Evolutionary conservation across 2,329 filamentous ascomycete genomes (phyloP).

Genomic region (Alternaria infectoria): DNA sequence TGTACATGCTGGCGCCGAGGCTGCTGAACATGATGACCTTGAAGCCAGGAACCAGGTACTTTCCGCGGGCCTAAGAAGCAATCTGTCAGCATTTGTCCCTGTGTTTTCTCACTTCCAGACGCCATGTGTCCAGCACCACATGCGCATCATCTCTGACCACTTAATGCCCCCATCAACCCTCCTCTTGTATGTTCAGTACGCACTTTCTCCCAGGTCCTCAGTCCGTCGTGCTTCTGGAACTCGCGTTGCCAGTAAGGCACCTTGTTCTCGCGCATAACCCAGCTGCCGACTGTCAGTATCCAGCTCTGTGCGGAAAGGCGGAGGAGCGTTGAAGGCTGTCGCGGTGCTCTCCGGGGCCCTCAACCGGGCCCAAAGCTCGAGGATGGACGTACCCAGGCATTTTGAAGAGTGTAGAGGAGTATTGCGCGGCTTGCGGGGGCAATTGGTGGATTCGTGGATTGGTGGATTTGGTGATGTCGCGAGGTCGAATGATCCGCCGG

Average conservation of each 20-base stretch:
- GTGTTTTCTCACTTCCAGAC: not conserved
- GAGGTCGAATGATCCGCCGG: conserved; percentile 38
- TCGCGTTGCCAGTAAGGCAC: conserved; percentile 76
- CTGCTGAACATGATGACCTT: conserved; percentile 68
- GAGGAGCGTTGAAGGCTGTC: conserved; percentile 13
- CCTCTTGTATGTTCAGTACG: conserved; percentile 45
- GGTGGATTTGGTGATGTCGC: conserved; percentile 33
- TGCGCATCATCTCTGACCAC: not conserved
- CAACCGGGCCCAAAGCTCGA: conserved; percentile 17
- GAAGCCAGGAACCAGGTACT: conserved; percentile 71
- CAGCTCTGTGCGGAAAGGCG: conserved; percentile 19
- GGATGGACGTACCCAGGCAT: conserved; percentile 51
- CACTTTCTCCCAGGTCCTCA: conserved; percentile 81
- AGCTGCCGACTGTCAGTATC: conserved; percentile 44
- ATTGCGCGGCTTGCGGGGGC: conserved; percentile 33
- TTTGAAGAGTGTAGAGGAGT: conserved; percentile 48
- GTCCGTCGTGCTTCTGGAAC: conserved; percentile 76
- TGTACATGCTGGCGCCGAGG: conserved; percentile 72
- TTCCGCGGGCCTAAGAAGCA: conserved; percentile 68
- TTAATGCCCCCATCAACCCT: not conserved
- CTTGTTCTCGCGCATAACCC: conserved; percentile 74
- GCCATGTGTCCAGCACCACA: not conserved
- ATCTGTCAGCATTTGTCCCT: conserved; percentile 20
- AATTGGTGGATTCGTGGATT: conserved; percentile 42
- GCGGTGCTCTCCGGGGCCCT: conserved; percentile 14